Conservation (phyloP, 108 stramenopile species). For the Fistulifera solaris region DNA sequence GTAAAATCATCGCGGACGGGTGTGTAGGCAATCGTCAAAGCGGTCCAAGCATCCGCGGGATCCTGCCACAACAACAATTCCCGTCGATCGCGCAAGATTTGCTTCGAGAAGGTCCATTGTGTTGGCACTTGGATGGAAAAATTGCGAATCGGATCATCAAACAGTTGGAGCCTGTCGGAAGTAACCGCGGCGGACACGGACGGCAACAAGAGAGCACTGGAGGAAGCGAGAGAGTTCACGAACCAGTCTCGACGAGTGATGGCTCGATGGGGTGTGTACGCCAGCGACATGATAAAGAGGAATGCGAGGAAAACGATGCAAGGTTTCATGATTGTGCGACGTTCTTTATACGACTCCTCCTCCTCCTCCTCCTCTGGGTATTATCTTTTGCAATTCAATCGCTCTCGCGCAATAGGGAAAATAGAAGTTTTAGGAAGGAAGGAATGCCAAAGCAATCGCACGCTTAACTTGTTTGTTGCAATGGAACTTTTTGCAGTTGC, state of each 20-base stretch:
- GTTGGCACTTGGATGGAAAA: slow-evolving; percentile 46
- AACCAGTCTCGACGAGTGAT: slow-evolving; percentile 11
- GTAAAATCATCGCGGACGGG: slow-evolving; percentile 79
- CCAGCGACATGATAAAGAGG: no score
- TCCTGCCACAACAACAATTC: slow-evolving; percentile 49
- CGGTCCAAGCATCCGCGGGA: slow-evolving; percentile 23
- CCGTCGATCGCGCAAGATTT: slow-evolving; percentile 56
- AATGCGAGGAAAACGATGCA: no score
- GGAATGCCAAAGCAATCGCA: no score
- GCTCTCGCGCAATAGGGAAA: no score
- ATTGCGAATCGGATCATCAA: slow-evolving; percentile 36
- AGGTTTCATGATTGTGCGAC: no score
- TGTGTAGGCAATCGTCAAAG: slow-evolving; percentile 69
- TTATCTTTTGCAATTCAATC: no score
- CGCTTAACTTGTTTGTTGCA: no score
- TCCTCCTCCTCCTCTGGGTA: no score
- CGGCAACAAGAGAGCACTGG: not conserved
- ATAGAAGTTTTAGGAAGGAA: no score
- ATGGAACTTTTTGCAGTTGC: no score
- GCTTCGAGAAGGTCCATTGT: slow-evolving; percentile 38
- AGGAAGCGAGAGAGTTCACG: not conserved
- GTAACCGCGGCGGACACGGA: slow-evolving; percentile 1
- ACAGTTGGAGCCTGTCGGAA: slow-evolving; percentile 5
- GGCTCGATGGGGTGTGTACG: no score
- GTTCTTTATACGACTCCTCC: no score